Conservation (phyloP, 352 stramenopile genomes). For the Globisporangium abappressorium region DNA sequence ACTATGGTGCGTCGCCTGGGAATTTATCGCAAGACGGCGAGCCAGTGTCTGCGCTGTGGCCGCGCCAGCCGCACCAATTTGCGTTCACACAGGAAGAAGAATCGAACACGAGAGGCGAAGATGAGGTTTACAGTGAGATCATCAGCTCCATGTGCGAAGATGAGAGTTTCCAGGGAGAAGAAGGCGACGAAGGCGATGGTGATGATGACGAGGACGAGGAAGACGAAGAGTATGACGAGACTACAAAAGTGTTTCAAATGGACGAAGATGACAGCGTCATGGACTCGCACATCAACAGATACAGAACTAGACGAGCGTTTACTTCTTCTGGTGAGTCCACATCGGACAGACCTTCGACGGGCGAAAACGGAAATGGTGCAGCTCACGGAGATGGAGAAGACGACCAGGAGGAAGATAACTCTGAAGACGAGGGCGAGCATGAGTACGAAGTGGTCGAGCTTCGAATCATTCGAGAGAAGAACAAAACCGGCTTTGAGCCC, state of each 20-base stretch:
- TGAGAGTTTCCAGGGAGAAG: slow-evolving; percentile 49
- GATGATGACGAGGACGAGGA: slow-evolving; percentile 17
- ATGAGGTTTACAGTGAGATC: slow-evolving; percentile 83
- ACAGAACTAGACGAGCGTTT: slow-evolving; percentile 8
- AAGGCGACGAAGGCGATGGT: slow-evolving; percentile 25
- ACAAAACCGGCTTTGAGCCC: slow-evolving; percentile 78
- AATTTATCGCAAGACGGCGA: slow-evolving; percentile 68
- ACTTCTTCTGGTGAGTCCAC: slow-evolving; percentile 9
- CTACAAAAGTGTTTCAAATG: slow-evolving; percentile 63
- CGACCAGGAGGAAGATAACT: slow-evolving; percentile 33
- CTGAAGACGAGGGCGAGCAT: slow-evolving; percentile 37
- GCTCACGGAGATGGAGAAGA: slow-evolving; percentile 21
- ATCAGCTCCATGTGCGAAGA: slow-evolving; percentile 60
- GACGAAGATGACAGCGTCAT: slow-evolving; percentile 37
- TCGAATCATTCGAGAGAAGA: slow-evolving; percentile 71
- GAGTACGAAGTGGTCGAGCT: slow-evolving; percentile 75
- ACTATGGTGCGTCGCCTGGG: slow-evolving; percentile 57
- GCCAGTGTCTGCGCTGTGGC: slow-evolving; percentile 71
- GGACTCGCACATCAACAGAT: slow-evolving; percentile 13
- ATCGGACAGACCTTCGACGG: background rate
- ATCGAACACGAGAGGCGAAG: slow-evolving; percentile 45
- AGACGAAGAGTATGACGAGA: slow-evolving; percentile 25
- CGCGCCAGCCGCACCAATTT: slow-evolving; percentile 78
- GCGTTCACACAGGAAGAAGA: slow-evolving; percentile 85
- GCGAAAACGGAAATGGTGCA: slow-evolving; percentile 15